Evolutionary conservation across 108 stramenopile species (phyloP).

Genomic region (Licmophora abbreviata): DNA sequence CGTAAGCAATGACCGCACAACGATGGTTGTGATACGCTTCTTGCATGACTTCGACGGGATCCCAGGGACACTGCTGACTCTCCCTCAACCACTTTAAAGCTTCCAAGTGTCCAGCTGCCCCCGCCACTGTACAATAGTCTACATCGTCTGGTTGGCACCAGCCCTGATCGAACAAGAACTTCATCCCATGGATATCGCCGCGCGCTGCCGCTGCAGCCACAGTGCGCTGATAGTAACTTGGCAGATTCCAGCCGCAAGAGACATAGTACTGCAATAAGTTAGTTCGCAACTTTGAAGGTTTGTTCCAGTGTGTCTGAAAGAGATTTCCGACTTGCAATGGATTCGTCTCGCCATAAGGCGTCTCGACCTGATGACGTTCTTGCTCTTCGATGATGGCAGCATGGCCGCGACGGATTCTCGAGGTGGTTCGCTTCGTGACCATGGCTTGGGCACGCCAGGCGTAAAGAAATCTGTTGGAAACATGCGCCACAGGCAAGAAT

Average conservation of each 20-base stretch:
- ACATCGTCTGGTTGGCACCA: neutral
- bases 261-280: conserved; percentile 9
- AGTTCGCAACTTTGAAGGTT: conserved; percentile 1
- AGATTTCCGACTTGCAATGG: conserved; percentile 9
- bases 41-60: conserved; percentile 9
- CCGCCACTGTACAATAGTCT: conserved; percentile 10
- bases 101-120: conserved; percentile 13
- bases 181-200: conserved; percentile 13
- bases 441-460: neutral
- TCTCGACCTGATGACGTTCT: neutral
- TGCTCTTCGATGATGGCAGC: neutral
- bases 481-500: conserved; percentile 4
- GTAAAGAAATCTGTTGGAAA: conserved; percentile 5
- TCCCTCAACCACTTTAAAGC: conserved; percentile 10
- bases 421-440: neutral
- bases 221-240: neutral
- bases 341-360: neutral
- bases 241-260: conserved; percentile 2
- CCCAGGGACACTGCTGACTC: conserved; percentile 7
- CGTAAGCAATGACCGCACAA: conserved; percentile 6
- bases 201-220: neutral
- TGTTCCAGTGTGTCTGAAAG: conserved; percentile 8
- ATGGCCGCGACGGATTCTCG: neutral
- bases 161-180: conserved; percentile 5
- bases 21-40: conserved; percentile 9